phyloP scores from a whole-genome alignment of 2,329 filamentous ascomycete genomes.

The Nemania sp. region DNA sequence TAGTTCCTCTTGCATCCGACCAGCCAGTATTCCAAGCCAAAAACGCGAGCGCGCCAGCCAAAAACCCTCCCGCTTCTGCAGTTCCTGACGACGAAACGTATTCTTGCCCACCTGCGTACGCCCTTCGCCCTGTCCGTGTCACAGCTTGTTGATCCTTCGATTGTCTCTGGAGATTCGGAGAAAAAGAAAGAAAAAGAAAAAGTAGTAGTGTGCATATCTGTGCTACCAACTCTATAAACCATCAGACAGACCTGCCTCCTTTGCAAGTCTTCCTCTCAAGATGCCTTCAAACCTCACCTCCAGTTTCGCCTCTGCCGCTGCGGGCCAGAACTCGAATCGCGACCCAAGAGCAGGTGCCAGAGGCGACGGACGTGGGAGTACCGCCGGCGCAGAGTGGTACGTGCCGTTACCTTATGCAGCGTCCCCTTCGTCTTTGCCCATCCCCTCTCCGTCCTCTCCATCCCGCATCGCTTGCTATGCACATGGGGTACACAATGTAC shows the following conservation, averaged over 20 bases:
- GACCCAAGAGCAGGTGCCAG: conserved; percentile 62
- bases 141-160: conserved; percentile 12
- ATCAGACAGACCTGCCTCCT: conserved; percentile 7
- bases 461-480: background rate
- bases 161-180: conserved; percentile 17
- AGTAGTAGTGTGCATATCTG: conserved; percentile 9
- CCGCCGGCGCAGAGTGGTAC: conserved; percentile 74
- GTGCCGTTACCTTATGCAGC: conserved; percentile 40
- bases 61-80: background rate
- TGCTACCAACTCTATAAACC: conserved; percentile 12
- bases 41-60: conserved; percentile 17
- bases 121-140: conserved; percentile 4
- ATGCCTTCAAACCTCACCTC: conserved; percentile 79
- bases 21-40: background rate
- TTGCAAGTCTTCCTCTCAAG: conserved; percentile 27
- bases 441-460: background rate
- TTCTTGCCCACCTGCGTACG: background rate
- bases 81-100: conserved; percentile 8
- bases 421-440: conserved; percentile 11
- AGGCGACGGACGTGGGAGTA: conserved; percentile 58
- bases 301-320: conserved; percentile 82
- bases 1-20: conserved; percentile 5
- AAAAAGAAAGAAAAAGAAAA: conserved; percentile 6
- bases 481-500: background rate
- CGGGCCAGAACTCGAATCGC: conserved; percentile 70